phyloP scores from a whole-genome alignment of 306 rosid species.

The Trichosanthes cucumerina region DNA sequence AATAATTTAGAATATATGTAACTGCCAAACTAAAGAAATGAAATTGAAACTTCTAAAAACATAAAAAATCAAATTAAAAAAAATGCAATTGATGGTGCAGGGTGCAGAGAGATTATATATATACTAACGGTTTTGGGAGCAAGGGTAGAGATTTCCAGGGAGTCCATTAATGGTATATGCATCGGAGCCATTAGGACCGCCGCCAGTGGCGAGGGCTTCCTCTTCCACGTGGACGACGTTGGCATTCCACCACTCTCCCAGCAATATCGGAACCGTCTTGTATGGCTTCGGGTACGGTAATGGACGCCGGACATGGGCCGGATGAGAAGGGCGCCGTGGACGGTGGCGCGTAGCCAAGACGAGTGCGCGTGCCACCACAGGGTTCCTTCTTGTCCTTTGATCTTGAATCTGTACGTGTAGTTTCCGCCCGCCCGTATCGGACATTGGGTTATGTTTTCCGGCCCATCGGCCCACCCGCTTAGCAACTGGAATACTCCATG shows the following conservation, averaged over 20 bases:
- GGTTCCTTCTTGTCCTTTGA: slow-evolving; percentile 62
- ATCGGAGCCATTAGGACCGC: slow-evolving; percentile 11
- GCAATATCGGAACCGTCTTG: slow-evolving; percentile 37
- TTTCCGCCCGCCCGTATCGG: slow-evolving; percentile 34
- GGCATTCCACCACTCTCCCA: slow-evolving; percentile 74
- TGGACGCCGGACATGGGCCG: slow-evolving; percentile 18
- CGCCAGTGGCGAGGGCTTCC: slow-evolving; percentile 14
- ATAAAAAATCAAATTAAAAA: too few relatives aligned
- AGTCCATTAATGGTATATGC: slow-evolving; percentile 61
- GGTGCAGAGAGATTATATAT: not conserved
- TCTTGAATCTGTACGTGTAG: slow-evolving; percentile 36
- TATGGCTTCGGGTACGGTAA: slow-evolving; percentile 33
- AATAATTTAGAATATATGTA: too few relatives aligned
- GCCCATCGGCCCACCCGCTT: slow-evolving; percentile 71
- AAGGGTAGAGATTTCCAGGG: slow-evolving; percentile 43
- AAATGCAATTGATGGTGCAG: too few relatives aligned
- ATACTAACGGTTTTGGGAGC: slow-evolving; percentile 37
- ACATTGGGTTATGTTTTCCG: slow-evolving; percentile 53
- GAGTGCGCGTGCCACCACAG: slow-evolving; percentile 79
- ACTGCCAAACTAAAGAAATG: too few relatives aligned
- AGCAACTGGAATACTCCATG: slow-evolving; percentile 51
- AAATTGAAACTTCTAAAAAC: too few relatives aligned
- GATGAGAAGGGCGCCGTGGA: slow-evolving; percentile 55
- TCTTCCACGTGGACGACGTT: slow-evolving; percentile 36
- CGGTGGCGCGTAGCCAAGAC: slow-evolving; percentile 46